Evolutionary conservation across 257 asterid species (phyloP), one percentile per base, ranked within the genome.

Genomic region (Cruciata laevipes): DNA sequence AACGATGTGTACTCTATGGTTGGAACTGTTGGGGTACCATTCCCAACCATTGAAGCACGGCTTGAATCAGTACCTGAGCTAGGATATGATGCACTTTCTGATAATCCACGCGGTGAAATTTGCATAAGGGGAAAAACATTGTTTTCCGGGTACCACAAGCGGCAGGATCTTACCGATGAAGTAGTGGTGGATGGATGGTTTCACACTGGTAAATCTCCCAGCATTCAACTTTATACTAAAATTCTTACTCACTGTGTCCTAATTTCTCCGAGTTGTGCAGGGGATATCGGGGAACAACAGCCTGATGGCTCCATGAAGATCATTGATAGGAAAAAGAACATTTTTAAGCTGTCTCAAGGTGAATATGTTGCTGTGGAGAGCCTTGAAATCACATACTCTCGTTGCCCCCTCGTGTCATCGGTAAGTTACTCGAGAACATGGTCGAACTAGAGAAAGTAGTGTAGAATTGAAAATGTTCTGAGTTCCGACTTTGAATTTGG

Each of bases 321-420:
- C 66, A 84, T 90, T 42, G 99, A 93, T 74, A 76, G 99, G 75
- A 93, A 93, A 71, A 90, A 93, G 88, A 93, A 93, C 31, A 93
- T 93, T 72, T 93, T 93, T 75, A 93, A 93, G 88, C 79, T 93
- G 77, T 93, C 99, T 31, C 97, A 90, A 83, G 99, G 99, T 8
- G 99, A 93, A 73, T 93, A 93, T 73, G 91, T 93, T 61, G 94
- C 97, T 12, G 96, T 93, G 18, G 97, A 93, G 75, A 81, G 85
- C 65, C 62, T 90, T 10, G 99, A 93, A 76, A 87, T 78, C 78
- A 77, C 83, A n/a, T 93, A 85, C 68, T 82, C 92, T 3, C 73
- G 89, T 69, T 90, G 93, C 66, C 91, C 97, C 60, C 85, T 88
- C n/a, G 82, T 88, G 66, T 73, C 96, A 16, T 60, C 73, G 55